A percentile compares a stretch with the other conserved stretches of the same genome.
phyloP scores from a whole-genome alignment of 169 alveolate species.

The Eimeria maxima region DNA sequence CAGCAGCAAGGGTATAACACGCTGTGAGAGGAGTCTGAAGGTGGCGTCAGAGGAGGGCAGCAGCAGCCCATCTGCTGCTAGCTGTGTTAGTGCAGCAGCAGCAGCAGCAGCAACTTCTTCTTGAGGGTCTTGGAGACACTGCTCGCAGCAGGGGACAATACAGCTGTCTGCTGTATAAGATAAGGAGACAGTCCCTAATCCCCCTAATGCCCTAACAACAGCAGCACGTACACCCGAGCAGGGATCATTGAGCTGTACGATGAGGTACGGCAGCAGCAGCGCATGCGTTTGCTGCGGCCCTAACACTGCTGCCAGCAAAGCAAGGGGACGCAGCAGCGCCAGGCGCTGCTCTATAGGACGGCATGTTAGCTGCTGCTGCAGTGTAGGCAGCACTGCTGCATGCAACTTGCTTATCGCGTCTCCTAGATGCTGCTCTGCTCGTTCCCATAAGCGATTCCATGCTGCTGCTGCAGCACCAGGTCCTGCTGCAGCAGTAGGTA shows the following conservation, averaged over 20 bases:
- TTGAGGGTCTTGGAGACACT: slow-evolving; percentile 75
- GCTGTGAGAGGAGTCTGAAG: not conserved
- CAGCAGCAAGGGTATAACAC: slow-evolving; percentile 75
- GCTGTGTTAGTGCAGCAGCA: slow-evolving; percentile 48
- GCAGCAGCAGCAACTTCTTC: slow-evolving; percentile 80
- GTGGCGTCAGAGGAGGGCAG: slow-evolving; percentile 4
- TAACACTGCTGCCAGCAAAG: slow-evolving; percentile 61
- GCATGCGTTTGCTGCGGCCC: slow-evolving; percentile 74
- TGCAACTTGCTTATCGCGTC: slow-evolving; percentile 21
- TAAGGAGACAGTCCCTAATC: slow-evolving; percentile 40
- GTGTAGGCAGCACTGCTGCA: slow-evolving; percentile 70
- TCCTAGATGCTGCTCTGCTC: not conserved
- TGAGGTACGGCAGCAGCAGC: slow-evolving; percentile 78
- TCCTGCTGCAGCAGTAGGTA: not conserved
- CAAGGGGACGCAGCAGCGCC: slow-evolving; percentile 71
- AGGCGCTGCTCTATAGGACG: slow-evolving; percentile 40
- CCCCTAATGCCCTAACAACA: slow-evolving; percentile 38
- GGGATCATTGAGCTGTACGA: slow-evolving; percentile 77
- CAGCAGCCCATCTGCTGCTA: slow-evolving; percentile 70
- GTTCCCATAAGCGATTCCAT: not conserved
- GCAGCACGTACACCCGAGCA: slow-evolving; percentile 79
- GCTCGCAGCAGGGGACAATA: slow-evolving; percentile 82
- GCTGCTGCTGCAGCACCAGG: slow-evolving; percentile 2
- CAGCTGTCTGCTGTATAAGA: slow-evolving; percentile 57
- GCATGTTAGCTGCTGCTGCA: slow-evolving; percentile 66